Conservation (phyloP, 805 yeast species). For the Candida berthetii region DNA sequence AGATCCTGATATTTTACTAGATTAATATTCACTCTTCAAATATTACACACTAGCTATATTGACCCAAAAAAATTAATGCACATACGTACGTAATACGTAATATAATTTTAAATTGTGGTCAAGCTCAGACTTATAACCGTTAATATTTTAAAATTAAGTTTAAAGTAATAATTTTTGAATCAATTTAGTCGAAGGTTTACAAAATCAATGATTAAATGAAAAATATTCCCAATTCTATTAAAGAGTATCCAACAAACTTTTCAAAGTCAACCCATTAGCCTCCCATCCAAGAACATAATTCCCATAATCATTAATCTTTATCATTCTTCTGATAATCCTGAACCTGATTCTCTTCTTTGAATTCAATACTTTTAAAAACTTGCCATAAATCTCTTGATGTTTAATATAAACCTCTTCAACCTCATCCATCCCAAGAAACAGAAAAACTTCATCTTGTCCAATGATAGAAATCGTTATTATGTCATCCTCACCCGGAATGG, state of each 20-base stretch:
- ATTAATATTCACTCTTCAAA: too few species aligned
- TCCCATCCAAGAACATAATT: neutral
- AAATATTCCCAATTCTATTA: neutral
- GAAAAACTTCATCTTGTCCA: conserved; percentile 7
- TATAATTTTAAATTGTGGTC: too few species aligned
- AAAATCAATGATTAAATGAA: too few species aligned
- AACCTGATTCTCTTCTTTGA: conserved; percentile 2
- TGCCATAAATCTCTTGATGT: conserved; percentile 3
- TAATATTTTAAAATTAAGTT: too few species aligned
- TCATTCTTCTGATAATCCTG: conserved; percentile 8
- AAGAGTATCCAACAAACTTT: neutral
- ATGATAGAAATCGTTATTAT: conserved; percentile 8
- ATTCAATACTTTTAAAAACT: conserved; percentile 4
- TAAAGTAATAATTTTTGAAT: too few species aligned
- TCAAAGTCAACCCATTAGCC: neutral
- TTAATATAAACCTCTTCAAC: conserved; percentile 16
- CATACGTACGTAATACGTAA: too few species aligned
- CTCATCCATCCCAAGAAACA: conserved; percentile 15
- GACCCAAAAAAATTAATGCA: too few species aligned
- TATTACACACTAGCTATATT: too few species aligned
- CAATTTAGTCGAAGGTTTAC: too few species aligned
- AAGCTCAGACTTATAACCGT: too few species aligned
- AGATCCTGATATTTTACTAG: too few species aligned
- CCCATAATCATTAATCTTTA: neutral
- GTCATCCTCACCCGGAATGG: conserved; percentile 5